Conservation (phyloP, 495 filamentous ascomycete species). For the Clavariopsis aquatica region DNA sequence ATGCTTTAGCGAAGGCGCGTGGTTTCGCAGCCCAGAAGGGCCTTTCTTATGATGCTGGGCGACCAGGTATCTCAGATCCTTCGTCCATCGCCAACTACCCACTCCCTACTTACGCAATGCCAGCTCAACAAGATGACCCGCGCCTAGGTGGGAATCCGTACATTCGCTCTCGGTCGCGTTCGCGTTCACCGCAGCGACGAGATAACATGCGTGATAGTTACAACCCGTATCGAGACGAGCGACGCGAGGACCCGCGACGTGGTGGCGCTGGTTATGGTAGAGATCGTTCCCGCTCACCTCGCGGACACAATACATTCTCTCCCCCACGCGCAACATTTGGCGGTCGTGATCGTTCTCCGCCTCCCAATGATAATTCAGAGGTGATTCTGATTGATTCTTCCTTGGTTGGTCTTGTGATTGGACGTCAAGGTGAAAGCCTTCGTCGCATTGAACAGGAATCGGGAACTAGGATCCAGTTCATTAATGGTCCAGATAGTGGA, state of each 20-base stretch:
- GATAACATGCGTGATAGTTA: slow-evolving; percentile 68
- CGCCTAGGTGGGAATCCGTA: slow-evolving; percentile 53
- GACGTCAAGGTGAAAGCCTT: slow-evolving; percentile 78
- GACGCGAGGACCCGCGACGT: slow-evolving; percentile 61
- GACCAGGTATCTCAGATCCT: slow-evolving; percentile 15
- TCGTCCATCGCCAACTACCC: neutral
- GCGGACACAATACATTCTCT: slow-evolving; percentile 41
- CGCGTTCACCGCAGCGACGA: slow-evolving; percentile 62
- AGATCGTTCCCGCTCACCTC: slow-evolving; percentile 41
- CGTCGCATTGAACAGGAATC: slow-evolving; percentile 75
- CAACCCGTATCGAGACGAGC: slow-evolving; percentile 76
- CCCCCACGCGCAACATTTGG: slow-evolving; percentile 45
- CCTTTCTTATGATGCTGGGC: slow-evolving; percentile 48
- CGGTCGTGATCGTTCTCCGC: slow-evolving; percentile 59
- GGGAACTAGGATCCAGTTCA: slow-evolving; percentile 75
- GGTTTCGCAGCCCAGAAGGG: slow-evolving; percentile 72
- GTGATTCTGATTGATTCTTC: slow-evolving; percentile 74
- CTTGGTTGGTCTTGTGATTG: slow-evolving; percentile 81
- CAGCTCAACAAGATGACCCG: slow-evolving; percentile 45
- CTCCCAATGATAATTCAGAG: slow-evolving; percentile 64
- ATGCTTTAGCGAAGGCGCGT: slow-evolving; percentile 72
- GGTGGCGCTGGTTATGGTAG: slow-evolving; percentile 39
- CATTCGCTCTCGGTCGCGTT: slow-evolving; percentile 64
- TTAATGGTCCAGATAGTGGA: slow-evolving; percentile 67
- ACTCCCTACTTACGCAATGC: neutral